Base-by-base conservation (phyloP, 345 rosid genomes). In the Toxicodendron radicans region DNA sequence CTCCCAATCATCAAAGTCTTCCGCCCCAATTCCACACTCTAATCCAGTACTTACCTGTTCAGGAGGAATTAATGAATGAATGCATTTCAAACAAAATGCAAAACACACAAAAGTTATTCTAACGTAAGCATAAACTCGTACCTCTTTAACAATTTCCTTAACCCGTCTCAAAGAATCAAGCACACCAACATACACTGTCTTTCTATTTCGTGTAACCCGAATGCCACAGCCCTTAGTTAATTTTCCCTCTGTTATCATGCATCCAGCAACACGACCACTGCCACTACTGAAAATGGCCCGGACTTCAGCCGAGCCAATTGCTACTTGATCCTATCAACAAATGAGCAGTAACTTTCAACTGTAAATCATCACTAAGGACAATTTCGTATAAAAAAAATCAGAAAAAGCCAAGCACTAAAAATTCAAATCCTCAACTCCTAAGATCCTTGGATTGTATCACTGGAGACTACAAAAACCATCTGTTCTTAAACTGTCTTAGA, bases 201-300 rank as follows among this genome's bases (percentile, higher is more conserved):
- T 92, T 66, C 89, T 80, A 53, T 87, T 93, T 74, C 97, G 89
- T 72, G 80, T 52, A 41, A 95, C 93, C 64, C 83, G 90, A 76
- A 91, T 82, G 58, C 99, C 97, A 82, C 98, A 93, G 64, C 86
- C 98, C 85, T 90, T 88, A 73, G 85, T 87, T 69, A 95, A 78
- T 78, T 90, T 93, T 56, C 99, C 99, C 76, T 93, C 98, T 16
- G 82, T 87, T 63, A 93, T 94, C 93, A 95, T 91, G 87, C 99
- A 95, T 73, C 99, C 99, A 75, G 99, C 99, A 83, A 86, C 95
- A 79, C 91, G 98, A 59, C 97, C 96, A 75, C 99, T 95, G 52
- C 99, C 99, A 75, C 99, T 95, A 83, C 94, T 89, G 85, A 95
- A 95, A 70, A 88, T 83, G 53, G 96, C 97, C 62, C 98, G 91